Conservation (phyloP, 2,329 filamentous ascomycete genomes). For the Exophiala dermatitidis region DNA sequence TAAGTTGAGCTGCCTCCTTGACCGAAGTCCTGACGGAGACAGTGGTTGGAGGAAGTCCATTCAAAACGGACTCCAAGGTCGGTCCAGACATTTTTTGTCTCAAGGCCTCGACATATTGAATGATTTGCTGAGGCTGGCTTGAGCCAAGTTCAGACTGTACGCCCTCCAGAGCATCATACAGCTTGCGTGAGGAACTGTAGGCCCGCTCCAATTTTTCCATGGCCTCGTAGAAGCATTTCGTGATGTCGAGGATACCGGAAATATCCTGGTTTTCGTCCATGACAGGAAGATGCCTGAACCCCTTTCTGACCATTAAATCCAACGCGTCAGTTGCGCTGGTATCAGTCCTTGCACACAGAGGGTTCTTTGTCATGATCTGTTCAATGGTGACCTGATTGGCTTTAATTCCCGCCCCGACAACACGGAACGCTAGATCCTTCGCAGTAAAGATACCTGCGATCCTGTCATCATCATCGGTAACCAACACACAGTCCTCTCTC, state of each 20-base stretch:
- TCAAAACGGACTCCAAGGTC: constrained; percentile 88
- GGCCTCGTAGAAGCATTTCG: constrained; percentile 98
- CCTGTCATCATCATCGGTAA: constrained; percentile 94
- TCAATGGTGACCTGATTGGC: constrained; percentile 85
- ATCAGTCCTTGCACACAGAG: constrained; percentile 91
- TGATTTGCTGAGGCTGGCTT: constrained; percentile 95
- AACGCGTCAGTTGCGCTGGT: constrained; percentile 96
- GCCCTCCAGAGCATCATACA: constrained; percentile 95
- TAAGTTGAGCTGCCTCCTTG: constrained; percentile 86
- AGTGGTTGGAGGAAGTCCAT: constrained; percentile 83
- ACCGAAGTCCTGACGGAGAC: constrained; percentile 95
- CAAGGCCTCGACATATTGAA: constrained; percentile 95
- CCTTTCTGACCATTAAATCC: constrained; percentile 96
- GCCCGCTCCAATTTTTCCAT: constrained; percentile 99
- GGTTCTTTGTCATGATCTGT: constrained; percentile 99
- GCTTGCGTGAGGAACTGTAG: constrained; percentile 93
- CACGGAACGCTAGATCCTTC: constrained; percentile 95
- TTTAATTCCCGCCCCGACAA: constrained; percentile 85
- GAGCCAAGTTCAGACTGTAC: constrained; percentile 95
- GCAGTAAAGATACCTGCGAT: constrained; percentile 99
- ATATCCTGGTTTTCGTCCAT: constrained; percentile 99
- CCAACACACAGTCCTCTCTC: constrained; percentile 92
- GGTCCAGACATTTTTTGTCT: constrained; percentile 96
- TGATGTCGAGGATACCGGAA: constrained; percentile 94
- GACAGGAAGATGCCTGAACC: constrained; percentile 92